Base-by-base conservation (phyloP, 176 grass and related monocot species). In the Carex kokanica region DNA sequence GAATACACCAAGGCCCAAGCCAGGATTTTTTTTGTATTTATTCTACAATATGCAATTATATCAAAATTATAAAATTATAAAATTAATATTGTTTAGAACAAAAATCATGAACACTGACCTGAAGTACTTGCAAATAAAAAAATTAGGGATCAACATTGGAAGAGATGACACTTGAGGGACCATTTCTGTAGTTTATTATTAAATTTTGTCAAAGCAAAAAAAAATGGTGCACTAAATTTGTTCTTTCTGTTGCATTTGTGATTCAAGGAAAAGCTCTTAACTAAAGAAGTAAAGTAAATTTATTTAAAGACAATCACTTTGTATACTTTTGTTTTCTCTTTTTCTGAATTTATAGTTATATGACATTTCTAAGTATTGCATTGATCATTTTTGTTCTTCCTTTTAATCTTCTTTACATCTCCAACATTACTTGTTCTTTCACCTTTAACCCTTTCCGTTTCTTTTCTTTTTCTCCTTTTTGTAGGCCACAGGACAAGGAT, bases 401-500 rank as follows among this genome's bases (percentile, higher is more conserved):
- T 81, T 81, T 81, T 61, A 61, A 80, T 61, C n/a, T 38, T n/a
- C 13, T 41, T 64, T 82, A 14, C 43, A 66, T 65, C 13, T 14
- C 70, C 70, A 74, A 74, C 79, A 51, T 69, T n/a, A 69, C 32
- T 41, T 69, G 16, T 69, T 66, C 27, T 66, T 69, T 40, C 32
- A n/a, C 31, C 77, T 79, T 79, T 40, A 40, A 79, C 29, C 9
- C 21, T 17, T 64, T 21, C 13, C 47, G 45, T 49, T 20, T 43
- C 15, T 79, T 61, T 61, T 5, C 53, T 78, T 56, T 45, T 74
- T 74, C 12, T 57, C 16, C 13, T 38, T 45, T 66, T 43, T 82
- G 21, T 82, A 82, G 80, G 61, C 40, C 23, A 59, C 47, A 12
- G 80, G 80, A 32, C 0, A 82, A 82, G 80, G 61, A 82, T 27